These are phyloP conservation scores for Teratosphaeria destructans DNA, from an alignment of 2,329 filamentous ascomycete genomes.

Conservation along the genomic window DNA sequence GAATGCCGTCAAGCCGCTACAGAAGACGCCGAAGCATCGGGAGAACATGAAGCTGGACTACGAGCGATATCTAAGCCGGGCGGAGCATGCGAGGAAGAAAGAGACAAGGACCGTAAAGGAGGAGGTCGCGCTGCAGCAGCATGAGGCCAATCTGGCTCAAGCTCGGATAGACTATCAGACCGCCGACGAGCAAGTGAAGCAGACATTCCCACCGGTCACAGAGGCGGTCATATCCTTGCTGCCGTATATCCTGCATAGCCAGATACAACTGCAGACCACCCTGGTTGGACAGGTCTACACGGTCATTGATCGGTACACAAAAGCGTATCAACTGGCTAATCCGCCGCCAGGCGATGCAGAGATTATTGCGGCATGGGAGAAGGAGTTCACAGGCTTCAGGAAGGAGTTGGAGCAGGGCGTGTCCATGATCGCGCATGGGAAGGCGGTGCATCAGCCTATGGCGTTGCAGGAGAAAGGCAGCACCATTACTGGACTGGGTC, in stretches of 20 bases:
- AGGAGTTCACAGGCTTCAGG: slow-evolving; percentile 52
- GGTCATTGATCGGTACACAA: slow-evolving; percentile 60
- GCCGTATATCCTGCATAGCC: slow-evolving; percentile 57
- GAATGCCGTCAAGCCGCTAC: slow-evolving; percentile 58
- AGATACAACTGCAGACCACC: slow-evolving; percentile 68
- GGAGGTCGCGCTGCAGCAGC: slow-evolving; percentile 58
- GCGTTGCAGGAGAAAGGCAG: slow-evolving; percentile 31
- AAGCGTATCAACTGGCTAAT: slow-evolving; percentile 57
- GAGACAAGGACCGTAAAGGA: slow-evolving; percentile 61
- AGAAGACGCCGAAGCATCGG: slow-evolving; percentile 75
- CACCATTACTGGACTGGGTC: slow-evolving; percentile 37
- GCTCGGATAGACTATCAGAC: slow-evolving; percentile 60
- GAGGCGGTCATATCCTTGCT: slow-evolving; percentile 62
- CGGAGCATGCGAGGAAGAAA: slow-evolving; percentile 61
- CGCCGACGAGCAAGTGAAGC: slow-evolving; percentile 63
- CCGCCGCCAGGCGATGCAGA: slow-evolving; percentile 63
- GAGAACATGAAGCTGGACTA: slow-evolving; percentile 75
- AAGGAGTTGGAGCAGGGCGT: slow-evolving; percentile 55
- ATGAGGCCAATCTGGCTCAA: slow-evolving; percentile 57
- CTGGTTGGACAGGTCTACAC: slow-evolving; percentile 72
- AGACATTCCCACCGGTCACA: slow-evolving; percentile 61
- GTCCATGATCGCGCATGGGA: slow-evolving; percentile 54
- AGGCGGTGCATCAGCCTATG: slow-evolving; percentile 51
- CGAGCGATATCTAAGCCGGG: slow-evolving; percentile 63
- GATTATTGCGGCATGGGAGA: slow-evolving; percentile 57